These are phyloP conservation scores for Penicillium crustosum DNA, from an alignment of 2,329 filamentous ascomycete genomes.

Conservation along the genomic window DNA sequence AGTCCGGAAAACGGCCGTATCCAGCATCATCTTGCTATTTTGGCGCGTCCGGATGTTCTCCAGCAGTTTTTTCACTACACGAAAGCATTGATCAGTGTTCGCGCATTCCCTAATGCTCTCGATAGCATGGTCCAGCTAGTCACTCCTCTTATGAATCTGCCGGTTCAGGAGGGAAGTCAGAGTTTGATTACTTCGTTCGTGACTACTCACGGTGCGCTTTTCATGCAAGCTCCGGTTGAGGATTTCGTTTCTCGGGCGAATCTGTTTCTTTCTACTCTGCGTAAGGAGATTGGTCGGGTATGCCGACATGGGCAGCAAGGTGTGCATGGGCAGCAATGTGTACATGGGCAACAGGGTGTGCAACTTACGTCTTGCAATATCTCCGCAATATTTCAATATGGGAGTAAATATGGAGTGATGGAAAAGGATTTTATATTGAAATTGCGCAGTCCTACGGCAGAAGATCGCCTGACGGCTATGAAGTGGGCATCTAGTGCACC, in stretches of 20 bases:
- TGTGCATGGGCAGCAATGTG: too few species aligned
- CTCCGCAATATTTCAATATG: slow-evolving; percentile 57
- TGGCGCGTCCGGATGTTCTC: slow-evolving; percentile 58
- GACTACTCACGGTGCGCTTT: slow-evolving; percentile 54
- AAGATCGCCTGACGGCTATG: slow-evolving; percentile 18
- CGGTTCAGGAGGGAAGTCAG: slow-evolving; percentile 35
- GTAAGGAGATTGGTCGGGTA: slow-evolving; percentile 49
- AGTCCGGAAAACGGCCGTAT: slow-evolving; percentile 73
- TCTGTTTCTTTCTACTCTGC: slow-evolving; percentile 48
- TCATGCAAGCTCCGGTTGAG: slow-evolving; percentile 35
- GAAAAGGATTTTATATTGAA: slow-evolving; percentile 28
- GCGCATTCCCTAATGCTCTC: slow-evolving; percentile 56
- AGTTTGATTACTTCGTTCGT: slow-evolving; percentile 54
- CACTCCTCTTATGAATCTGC: slow-evolving; percentile 46
- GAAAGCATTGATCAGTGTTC: slow-evolving; percentile 56
- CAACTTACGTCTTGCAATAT: slow-evolving; percentile 57
- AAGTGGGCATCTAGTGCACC: slow-evolving; percentile 16
- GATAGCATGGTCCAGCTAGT: slow-evolving; percentile 59
- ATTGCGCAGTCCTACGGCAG: slow-evolving; percentile 12
- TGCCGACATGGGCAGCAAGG: slow-evolving; percentile 52
- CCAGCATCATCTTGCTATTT: slow-evolving; percentile 80
- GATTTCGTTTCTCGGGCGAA: slow-evolving; percentile 41
- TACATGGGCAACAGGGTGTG: slow-evolving; percentile 52
- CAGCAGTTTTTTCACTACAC: slow-evolving; percentile 61
- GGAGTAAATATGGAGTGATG: slow-evolving; percentile 40